Percentiles rank a stretch among this genome's conserved stretches.
These are phyloP conservation scores for Phytophthora vignae DNA, from an alignment of 352 stramenopile species.

Conservation along the genomic window DNA sequence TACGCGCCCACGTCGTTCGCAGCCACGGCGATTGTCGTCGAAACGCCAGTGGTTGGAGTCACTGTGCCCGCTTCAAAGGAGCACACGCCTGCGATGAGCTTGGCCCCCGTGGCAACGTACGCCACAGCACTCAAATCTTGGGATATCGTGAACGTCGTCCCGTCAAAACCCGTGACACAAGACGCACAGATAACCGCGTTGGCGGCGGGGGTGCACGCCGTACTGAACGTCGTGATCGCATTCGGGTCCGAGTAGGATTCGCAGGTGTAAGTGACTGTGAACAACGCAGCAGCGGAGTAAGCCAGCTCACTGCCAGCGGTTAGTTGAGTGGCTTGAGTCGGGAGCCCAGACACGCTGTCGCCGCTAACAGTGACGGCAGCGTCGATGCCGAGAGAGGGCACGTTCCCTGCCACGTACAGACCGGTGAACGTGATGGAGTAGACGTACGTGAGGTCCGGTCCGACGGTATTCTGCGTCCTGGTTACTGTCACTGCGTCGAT, in stretches of 20 bases:
- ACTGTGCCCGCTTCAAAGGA: constrained; percentile 56
- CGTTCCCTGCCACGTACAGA: constrained; percentile 83
- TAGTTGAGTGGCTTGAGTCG: constrained; percentile 45
- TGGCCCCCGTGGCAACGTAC: constrained; percentile 29
- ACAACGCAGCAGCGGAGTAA: constrained; percentile 40
- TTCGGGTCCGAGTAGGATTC: constrained; percentile 87
- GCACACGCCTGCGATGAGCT: constrained; percentile 60
- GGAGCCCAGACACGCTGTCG: constrained; percentile 23
- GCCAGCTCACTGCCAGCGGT: background rate
- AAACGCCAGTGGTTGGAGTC: constrained; percentile 8
- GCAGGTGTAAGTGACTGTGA: constrained; percentile 70
- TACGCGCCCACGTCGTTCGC: constrained; percentile 31
- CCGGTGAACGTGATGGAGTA: constrained; percentile 93
- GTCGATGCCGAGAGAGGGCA: constrained; percentile 73
- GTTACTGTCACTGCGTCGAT: constrained; percentile 62
- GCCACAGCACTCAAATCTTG: constrained; percentile 18
- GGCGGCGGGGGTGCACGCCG: constrained; percentile 48
- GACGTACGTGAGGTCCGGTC: constrained; percentile 66
- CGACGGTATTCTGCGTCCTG: constrained; percentile 21
- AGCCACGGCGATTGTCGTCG: constrained; percentile 27
- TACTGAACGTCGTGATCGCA: constrained; percentile 59
- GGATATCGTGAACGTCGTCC: constrained; percentile 51
- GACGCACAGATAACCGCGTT: constrained; percentile 46
- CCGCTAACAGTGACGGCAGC: constrained; percentile 47
- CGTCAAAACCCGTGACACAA: constrained; percentile 74